phyloP scores from a whole-genome alignment of 1,139 yeast genomes.

The Kodamaea alishanica region DNA sequence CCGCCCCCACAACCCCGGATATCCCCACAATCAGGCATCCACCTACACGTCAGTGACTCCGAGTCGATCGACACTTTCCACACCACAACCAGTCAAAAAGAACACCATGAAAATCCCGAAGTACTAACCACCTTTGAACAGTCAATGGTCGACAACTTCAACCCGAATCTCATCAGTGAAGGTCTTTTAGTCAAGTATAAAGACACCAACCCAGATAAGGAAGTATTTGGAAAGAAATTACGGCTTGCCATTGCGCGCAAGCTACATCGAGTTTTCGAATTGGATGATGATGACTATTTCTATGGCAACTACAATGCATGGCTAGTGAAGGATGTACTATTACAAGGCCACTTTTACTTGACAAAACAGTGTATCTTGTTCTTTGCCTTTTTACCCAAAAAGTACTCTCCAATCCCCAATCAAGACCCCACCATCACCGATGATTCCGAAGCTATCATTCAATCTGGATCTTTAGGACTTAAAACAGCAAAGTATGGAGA shows the following conservation, averaged over 20 bases:
- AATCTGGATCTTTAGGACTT: slow-evolving; percentile 49
- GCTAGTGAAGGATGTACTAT: slow-evolving; percentile 74
- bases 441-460: slow-evolving; percentile 32
- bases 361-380: slow-evolving; percentile 65
- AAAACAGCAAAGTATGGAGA: slow-evolving; percentile 46
- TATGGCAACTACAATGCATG: slow-evolving; percentile 66
- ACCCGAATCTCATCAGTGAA: slow-evolving; percentile 23
- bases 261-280: slow-evolving; percentile 33
- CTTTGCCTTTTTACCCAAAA: slow-evolving; percentile 76
- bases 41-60: slow-evolving; percentile 2
- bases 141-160: slow-evolving; percentile 34
- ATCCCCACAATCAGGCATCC: not conserved
- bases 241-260: slow-evolving; percentile 35
- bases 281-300: slow-evolving; percentile 50
- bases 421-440: slow-evolving; percentile 14
- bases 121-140: slow-evolving; percentile 27
- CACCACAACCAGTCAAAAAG: slow-evolving; percentile 2
- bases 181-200: slow-evolving; percentile 20
- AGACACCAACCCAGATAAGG: slow-evolving; percentile 10
- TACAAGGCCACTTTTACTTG: slow-evolving; percentile 81
- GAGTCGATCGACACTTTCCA: slow-evolving; percentile 9
- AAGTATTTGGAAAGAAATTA: slow-evolving; percentile 16
- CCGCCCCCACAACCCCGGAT: not conserved
- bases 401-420: slow-evolving; percentile 12
- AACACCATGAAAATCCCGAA: not conserved